Evolutionary conservation across 441 rosid genomes (phyloP).

Genomic region (Adansonia grandidieri): DNA sequence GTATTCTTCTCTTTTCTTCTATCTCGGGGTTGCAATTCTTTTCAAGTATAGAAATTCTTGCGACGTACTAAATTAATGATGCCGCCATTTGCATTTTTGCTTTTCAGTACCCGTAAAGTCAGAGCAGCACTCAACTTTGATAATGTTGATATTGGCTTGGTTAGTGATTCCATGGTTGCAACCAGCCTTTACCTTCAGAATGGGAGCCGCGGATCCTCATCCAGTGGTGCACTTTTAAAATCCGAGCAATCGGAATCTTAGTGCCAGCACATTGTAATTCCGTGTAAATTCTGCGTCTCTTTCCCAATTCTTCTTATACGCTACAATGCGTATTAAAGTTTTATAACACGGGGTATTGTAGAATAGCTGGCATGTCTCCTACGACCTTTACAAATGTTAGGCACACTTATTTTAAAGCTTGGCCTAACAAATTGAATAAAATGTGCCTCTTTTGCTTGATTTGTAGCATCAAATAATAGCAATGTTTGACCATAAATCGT

Average conservation of each 20-base stretch:
- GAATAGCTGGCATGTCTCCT: conserved; percentile 39
- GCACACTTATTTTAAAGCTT: conserved; percentile 9
- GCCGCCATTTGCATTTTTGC: neutral
- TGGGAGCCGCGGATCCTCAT: conserved; percentile 55
- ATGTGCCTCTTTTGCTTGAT: neutral
- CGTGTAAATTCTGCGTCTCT: conserved; percentile 41
- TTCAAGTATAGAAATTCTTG: neutral
- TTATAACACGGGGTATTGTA: conserved; percentile 35
- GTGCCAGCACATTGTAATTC: neutral
- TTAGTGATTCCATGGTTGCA: conserved; percentile 91
- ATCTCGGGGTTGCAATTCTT: neutral
- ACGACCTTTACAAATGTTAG: conserved; percentile 12
- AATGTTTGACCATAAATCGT: neutral
- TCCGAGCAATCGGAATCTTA: conserved; percentile 59
- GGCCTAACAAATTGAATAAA: conserved; percentile 34
- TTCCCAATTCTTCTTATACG: neutral
- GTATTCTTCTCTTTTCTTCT: conserved; percentile 37
- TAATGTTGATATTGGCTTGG: conserved; percentile 73
- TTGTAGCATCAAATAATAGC: too few relatives aligned
- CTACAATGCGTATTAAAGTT: neutral
- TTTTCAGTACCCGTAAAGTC: conserved; percentile 53
- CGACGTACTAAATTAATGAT: neutral
- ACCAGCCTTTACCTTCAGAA: conserved; percentile 75
- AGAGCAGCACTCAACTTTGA: conserved; percentile 76
- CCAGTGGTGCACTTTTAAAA: conserved; percentile 50